Conservation (phyloP, 148 eudicot genomes). For the Gaultheria prostrata region DNA sequence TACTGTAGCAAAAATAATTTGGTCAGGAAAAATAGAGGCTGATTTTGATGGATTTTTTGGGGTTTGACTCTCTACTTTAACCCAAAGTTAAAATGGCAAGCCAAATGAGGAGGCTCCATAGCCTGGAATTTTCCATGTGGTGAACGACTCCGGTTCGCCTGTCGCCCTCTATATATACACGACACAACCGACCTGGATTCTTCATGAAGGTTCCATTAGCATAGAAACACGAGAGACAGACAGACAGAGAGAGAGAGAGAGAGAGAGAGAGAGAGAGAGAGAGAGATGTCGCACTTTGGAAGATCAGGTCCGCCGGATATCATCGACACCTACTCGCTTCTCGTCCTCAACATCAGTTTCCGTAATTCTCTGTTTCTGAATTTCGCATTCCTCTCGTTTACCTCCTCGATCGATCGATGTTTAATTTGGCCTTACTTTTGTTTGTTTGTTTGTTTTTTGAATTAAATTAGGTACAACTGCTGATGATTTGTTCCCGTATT, state of each 20-base stretch:
- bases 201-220: constrained; percentile 1
- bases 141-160: too few relatives aligned
- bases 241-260: background rate
- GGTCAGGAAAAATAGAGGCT: too few relatives aligned
- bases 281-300: constrained; percentile 19
- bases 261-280: background rate
- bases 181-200: background rate
- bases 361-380: background rate
- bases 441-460: background rate
- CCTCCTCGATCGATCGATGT: background rate
- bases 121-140: too few relatives aligned
- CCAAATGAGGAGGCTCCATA: too few relatives aligned
- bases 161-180: background rate
- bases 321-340: constrained; percentile 15
- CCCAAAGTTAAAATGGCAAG: too few relatives aligned
- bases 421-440: background rate
- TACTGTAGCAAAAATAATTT: too few relatives aligned
- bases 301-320: constrained; percentile 19
- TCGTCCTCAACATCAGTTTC: constrained; percentile 22
- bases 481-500: constrained; percentile 26
- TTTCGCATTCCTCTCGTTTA: background rate
- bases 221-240: background rate
- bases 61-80: too few relatives aligned
- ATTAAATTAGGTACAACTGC: constrained; percentile 22
- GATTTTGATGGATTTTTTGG: too few relatives aligned